phyloP scores from a whole-genome alignment of 441 rosid species.

The Iberis amara region DNA sequence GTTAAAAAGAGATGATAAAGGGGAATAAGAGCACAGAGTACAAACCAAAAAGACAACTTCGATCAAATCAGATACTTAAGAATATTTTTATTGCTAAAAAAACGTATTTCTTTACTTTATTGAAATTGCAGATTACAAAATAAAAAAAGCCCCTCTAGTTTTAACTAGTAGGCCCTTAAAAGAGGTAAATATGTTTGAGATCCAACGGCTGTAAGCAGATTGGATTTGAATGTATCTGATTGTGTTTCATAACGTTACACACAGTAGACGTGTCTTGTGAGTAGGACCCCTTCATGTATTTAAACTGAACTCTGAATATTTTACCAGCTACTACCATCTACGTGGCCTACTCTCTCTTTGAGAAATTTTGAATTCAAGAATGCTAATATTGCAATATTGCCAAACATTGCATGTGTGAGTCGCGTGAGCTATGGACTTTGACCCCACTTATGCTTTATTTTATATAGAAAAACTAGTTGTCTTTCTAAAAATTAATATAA shows the following conservation, averaged over 20 bases:
- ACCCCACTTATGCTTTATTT: constrained; percentile 8
- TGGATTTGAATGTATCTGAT: constrained; percentile 15
- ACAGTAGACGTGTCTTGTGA: constrained; percentile 18
- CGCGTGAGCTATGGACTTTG: constrained; percentile 26
- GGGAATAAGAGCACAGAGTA: constrained; percentile 3
- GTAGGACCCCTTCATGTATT: constrained; percentile 2
- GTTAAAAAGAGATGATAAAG: not conserved
- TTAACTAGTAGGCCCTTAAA: constrained; percentile 7
- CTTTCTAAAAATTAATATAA: too few relatives aligned
- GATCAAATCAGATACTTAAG: constrained; percentile 16
- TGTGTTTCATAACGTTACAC: constrained; percentile 23
- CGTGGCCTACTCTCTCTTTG: constrained; percentile 1
- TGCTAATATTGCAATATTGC: constrained; percentile 16
- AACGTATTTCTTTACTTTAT: too few relatives aligned
- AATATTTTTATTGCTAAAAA: too few relatives aligned
- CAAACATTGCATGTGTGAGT: constrained; percentile 25
- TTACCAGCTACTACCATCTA: not conserved
- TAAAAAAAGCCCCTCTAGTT: too few relatives aligned
- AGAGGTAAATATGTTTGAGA: constrained; percentile 8
- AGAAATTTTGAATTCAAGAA: constrained; percentile 16
- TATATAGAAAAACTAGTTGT: not conserved
- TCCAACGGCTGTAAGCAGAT: constrained; percentile 19
- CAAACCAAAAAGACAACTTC: constrained; percentile 12
- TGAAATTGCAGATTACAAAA: too few relatives aligned
- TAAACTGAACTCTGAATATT: not conserved